Base-by-base conservation (phyloP, 805 yeast genomes). In the Kluyveromyces nonfermentans region DNA sequence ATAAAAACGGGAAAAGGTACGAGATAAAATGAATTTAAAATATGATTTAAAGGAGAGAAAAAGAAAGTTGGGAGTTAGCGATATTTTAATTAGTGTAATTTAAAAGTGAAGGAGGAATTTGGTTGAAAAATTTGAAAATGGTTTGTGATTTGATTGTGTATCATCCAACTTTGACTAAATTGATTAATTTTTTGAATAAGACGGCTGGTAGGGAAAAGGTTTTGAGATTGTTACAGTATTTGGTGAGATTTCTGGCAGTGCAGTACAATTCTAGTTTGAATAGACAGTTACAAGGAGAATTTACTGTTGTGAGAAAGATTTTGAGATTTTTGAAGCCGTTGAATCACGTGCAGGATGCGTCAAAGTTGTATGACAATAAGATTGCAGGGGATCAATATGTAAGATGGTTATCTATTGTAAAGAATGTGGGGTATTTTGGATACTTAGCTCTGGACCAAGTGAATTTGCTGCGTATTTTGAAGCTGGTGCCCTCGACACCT, bases 321-420 rank as follows among this genome's bases (percentile, higher is more conserved):
- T 67, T 89, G 70, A 77, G 97, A 57, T 78, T 82, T 57, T 75
- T 87, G 50, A 89, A 88, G 65, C 95, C 95, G 1, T 67, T 89
- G 55, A 72, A 72, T 54, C 87, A 82, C 59, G 57, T 85, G 43
- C 78, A 79, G 54, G 73, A 77, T n/a, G 85, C 89, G 4, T 71
- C 83, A 2, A 72, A 74, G 49, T 74, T 85, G 12, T 74, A 70
- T 54, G 85, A 79, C 57, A 80, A 85, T 64, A 82, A 84, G 68
- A 73, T 87, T 37, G 60, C 74, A 42, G 77, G 80, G 59, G 57
- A 68, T 47, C 68, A 78, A 14, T 70, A 77, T 17, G 70, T 50
- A 14, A 52, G 62, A 15, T 36, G 41, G 34, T 46, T 50, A 32
- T 55, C 49, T 32, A 46, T 78, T 28, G 45, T 75, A 44, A 77